Percentiles rank a stretch among this genome's conserved stretches.
Evolutionary conservation across 352 stramenopile genomes (phyloP).

Genomic region (Phytopythium aichiense): DNA sequence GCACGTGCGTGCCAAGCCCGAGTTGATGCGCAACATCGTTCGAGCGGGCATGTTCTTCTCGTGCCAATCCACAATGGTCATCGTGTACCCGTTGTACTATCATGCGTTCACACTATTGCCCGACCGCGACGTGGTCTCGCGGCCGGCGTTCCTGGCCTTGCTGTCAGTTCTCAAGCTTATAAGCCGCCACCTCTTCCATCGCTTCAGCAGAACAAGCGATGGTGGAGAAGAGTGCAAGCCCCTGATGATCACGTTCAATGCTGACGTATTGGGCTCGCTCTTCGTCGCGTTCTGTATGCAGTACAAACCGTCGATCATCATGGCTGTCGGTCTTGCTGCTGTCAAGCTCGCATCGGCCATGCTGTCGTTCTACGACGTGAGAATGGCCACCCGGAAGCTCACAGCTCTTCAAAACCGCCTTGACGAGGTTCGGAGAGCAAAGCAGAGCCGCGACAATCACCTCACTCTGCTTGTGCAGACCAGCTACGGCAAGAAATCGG

Average conservation of each 20-base stretch:
- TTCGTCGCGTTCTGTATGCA: conserved; percentile 44
- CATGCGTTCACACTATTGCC: conserved; percentile 19
- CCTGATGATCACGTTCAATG: conserved; percentile 29
- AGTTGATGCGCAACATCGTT: conserved; percentile 8
- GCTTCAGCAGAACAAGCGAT: conserved; percentile 1
- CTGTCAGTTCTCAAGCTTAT: conserved; percentile 25
- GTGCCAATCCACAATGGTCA: conserved; percentile 13
- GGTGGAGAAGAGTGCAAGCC: conserved; percentile 16
- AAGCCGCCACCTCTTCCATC: conserved; percentile 16
- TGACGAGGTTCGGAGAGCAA: neutral
- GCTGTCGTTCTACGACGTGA: conserved; percentile 14
- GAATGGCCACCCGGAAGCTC: neutral
- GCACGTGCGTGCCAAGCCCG: conserved; percentile 3
- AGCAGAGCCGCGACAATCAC: conserved; percentile 10
- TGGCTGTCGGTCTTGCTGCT: conserved; percentile 15
- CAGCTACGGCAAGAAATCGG: neutral
- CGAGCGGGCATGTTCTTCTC: conserved; percentile 12
- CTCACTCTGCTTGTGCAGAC: neutral
- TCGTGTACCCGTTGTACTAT: conserved; percentile 25
- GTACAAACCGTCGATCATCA: conserved; percentile 25
- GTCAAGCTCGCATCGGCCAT: conserved; percentile 17
- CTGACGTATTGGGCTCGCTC: conserved; percentile 37
- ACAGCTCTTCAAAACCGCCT: neutral
- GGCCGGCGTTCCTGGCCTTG: conserved; percentile 12
- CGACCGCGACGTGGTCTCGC: neutral